These are phyloP conservation scores for Hawksworthiomyces lignivorus DNA, from an alignment of 2,329 filamentous ascomycete species.

Conservation along the genomic window DNA sequence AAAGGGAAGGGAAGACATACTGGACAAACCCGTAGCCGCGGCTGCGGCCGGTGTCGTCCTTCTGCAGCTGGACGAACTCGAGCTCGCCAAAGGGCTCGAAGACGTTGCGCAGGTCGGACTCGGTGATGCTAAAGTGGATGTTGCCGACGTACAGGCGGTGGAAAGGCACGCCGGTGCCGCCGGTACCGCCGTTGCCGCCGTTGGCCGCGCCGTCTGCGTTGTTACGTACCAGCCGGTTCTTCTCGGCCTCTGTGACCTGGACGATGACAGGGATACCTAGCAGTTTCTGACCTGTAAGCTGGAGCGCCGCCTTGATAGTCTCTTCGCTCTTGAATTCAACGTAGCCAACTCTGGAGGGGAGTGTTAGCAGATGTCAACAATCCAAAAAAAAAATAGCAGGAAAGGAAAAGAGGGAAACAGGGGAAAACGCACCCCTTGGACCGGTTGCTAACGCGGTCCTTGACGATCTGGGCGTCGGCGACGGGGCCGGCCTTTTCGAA, in stretches of 20 bases:
- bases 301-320: conserved; percentile 84
- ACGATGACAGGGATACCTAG: conserved; percentile 98
- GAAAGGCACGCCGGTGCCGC: conserved; percentile 76
- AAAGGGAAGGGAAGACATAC: conserved; percentile 48
- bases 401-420: not conserved
- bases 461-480: conserved; percentile 96
- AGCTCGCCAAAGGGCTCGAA: conserved; percentile 97
- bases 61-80: conserved; percentile 95
- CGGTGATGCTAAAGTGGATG: conserved; percentile 98
- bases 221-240: conserved; percentile 91
- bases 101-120: conserved; percentile 89
- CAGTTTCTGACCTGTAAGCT: conserved; percentile 97
- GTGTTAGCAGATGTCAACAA: conserved; percentile 8
- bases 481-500: conserved; percentile 93
- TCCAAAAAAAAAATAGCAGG: conserved; percentile 19
- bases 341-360: conserved; percentile 92
- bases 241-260: conserved; percentile 96
- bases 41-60: conserved; percentile 84
- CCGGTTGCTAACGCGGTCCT: conserved; percentile 91
- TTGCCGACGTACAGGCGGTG: conserved; percentile 98
- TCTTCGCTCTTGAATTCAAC: conserved; percentile 98
- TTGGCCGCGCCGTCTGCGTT: conserved; percentile 51
- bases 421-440: conserved; percentile 75
- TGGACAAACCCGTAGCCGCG: conserved; percentile 98
- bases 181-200: conserved; percentile 53